These are phyloP conservation scores for Vaccinium corymbosum DNA, from an alignment of 148 eudicot species.

Conservation along the genomic window DNA sequence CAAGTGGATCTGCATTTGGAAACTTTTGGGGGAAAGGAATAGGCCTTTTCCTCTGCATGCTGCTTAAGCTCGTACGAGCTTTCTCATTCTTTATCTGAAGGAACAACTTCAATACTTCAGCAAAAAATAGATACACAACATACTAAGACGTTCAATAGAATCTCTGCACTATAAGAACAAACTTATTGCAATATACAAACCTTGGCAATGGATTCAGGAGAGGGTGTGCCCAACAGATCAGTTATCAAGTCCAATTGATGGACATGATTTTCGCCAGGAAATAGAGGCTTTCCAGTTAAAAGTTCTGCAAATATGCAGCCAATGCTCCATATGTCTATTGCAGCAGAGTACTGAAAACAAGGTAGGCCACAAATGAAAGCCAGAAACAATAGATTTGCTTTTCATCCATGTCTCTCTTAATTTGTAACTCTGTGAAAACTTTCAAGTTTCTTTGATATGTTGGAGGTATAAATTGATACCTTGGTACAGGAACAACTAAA, in stretches of 20 bases:
- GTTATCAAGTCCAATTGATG: conserved; percentile 5
- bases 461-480: neutral
- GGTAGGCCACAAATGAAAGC: neutral
- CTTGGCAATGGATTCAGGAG: conserved; percentile 4
- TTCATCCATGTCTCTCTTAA: neutral
- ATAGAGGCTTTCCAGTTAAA: conserved; percentile 4
- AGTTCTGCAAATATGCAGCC: conserved; percentile 10
- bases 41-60: conserved; percentile 3
- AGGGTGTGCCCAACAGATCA: neutral
- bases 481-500: neutral
- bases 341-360: conserved; percentile 1
- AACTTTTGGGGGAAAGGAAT: conserved; percentile 9
- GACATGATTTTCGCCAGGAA: neutral
- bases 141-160: neutral
- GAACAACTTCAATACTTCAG: neutral
- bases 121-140: neutral
- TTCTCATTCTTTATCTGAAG: conserved; percentile 1
- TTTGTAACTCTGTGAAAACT: neutral
- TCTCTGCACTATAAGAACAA: neutral
- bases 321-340: conserved; percentile 8
- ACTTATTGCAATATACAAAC: neutral
- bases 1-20: conserved; percentile 8
- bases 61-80: neutral
- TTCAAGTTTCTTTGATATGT: neutral
- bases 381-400: neutral